Conservation (phyloP, 331 rosid genomes). For the Rosa hybrid region DNA sequence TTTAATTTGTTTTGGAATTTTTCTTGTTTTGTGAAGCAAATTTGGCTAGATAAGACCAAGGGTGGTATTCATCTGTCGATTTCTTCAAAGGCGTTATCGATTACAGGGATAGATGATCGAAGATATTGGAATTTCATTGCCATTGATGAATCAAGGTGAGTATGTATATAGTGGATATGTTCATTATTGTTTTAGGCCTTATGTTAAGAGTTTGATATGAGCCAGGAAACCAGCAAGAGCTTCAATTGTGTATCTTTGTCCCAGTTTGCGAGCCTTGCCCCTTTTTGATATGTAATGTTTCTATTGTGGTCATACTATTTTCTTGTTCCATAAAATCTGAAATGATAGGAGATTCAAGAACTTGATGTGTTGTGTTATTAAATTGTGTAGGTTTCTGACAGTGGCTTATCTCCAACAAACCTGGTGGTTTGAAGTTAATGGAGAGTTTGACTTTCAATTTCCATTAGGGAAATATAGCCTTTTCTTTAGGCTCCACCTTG, state of each 20-base stretch:
- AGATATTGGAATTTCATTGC: conserved; percentile 45
- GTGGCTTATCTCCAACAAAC: conserved; percentile 54
- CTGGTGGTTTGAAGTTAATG: conserved; percentile 55
- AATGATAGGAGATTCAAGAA: not conserved
- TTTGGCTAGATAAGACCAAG: conserved; percentile 34
- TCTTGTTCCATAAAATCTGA: not conserved
- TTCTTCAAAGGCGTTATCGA: conserved; percentile 30
- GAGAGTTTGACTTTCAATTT: conserved; percentile 47
- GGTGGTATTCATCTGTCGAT: conserved; percentile 31
- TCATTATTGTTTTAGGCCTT: not conserved
- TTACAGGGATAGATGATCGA: conserved; percentile 44
- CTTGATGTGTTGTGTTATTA: not conserved
- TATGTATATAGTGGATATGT: not conserved
- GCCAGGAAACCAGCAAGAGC: conserved; percentile 9
- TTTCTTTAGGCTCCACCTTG: conserved; percentile 47
- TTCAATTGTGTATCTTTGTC: not conserved
- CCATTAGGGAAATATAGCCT: conserved; percentile 37
- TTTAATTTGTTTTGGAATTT: not conserved
- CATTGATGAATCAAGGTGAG: conserved; percentile 39
- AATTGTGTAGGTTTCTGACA: conserved; percentile 35
- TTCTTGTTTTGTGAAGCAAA: conserved; percentile 21
- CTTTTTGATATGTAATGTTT: conserved; percentile 3
- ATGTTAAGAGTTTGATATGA: conserved; percentile 11
- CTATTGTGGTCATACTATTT: not conserved
- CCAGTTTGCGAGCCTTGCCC: not conserved